Evolutionary conservation across 192 early-diverging fungal genomes (phyloP), one percentile per base, ranked within the genome.

Genomic region (Polychytrium aggregatum): DNA sequence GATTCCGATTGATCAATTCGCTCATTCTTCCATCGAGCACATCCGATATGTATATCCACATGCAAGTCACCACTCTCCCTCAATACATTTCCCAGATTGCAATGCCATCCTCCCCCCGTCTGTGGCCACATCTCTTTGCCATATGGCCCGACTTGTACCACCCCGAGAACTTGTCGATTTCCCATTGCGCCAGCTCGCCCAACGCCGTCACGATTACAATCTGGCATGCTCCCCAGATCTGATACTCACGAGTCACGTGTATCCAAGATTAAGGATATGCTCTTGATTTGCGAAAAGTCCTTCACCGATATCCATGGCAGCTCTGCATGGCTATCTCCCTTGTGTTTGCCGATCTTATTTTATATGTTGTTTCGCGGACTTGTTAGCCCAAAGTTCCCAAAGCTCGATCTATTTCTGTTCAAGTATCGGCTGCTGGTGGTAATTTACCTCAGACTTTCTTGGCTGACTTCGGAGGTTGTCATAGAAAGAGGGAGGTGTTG

Each of bases 401-500:
- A 18, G n/a, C 41, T 42, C 13, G 9, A 16, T 37, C 35, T 11
- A 16, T 37, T 16, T 37, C 35, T 9, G 9, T 16, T 9, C n/a
- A 37, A 11, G n/a, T 11, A 9, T 37, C n/a, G 9, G n/a, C 9
- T 37, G 9, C 35, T 37, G n/a, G 35, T 16, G 35, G 9, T 42
- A 42, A 13, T 21, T 42, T 42, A 42, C 7, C 20, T 42, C 7
- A 13, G 7, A 42, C 41, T 7, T 21, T 21, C 11, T 42, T 26
- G 36, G 39, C 38, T 6, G 37, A 20, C 21, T 48, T 39, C 16
- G n/a, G n/a, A 60, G 26, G 18, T 21, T 17, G 3, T 33, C 21
- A 55, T 71, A 52, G 1, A 82, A 50, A 9, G 78, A 80, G 3
- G 77, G 77, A 1, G 84, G 84, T 6, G 82, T 85, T n/a, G 78